These are phyloP conservation scores for Monosporascus sp. DNA, from an alignment of 2,329 filamentous ascomycete species.

Conservation along the genomic window DNA sequence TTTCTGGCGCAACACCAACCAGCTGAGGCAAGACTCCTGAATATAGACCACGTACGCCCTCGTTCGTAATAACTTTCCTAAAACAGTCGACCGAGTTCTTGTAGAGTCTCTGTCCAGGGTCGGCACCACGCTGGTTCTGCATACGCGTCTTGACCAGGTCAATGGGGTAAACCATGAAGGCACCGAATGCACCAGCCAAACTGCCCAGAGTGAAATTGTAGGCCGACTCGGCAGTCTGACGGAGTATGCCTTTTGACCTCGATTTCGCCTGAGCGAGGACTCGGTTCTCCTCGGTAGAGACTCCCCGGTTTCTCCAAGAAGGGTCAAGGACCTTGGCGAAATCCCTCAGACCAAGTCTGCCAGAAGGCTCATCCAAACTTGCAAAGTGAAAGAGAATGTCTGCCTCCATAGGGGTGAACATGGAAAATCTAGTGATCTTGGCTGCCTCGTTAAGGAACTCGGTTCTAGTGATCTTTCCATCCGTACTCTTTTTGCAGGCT, in stretches of 20 bases:
- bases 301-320: conserved; percentile 71
- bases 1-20: conserved; percentile 96
- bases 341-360: conserved; percentile 73
- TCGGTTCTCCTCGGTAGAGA: conserved; percentile 29
- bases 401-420: conserved; percentile 97
- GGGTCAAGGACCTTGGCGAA: conserved; percentile 95
- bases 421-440: conserved; percentile 83
- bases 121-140: conserved; percentile 87
- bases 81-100: conserved; percentile 97
- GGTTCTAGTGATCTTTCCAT: conserved; percentile 88
- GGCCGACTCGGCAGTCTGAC: conserved; percentile 65
- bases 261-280: conserved; percentile 44
- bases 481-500: conserved; percentile 73
- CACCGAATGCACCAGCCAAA: conserved; percentile 90
- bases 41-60: conserved; percentile 85
- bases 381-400: conserved; percentile 99
- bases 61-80: conserved; percentile 86
- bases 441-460: conserved; percentile 95
- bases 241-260: conserved; percentile 51
- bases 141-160: conserved; percentile 97
- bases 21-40: conserved; percentile 92
- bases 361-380: conserved; percentile 82
- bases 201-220: conserved; percentile 91
- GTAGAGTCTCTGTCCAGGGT: conserved; percentile 83
- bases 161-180: conserved; percentile 99